phyloP scores from a whole-genome alignment of 345 rosid genomes.

The Euclidium syriacum region DNA sequence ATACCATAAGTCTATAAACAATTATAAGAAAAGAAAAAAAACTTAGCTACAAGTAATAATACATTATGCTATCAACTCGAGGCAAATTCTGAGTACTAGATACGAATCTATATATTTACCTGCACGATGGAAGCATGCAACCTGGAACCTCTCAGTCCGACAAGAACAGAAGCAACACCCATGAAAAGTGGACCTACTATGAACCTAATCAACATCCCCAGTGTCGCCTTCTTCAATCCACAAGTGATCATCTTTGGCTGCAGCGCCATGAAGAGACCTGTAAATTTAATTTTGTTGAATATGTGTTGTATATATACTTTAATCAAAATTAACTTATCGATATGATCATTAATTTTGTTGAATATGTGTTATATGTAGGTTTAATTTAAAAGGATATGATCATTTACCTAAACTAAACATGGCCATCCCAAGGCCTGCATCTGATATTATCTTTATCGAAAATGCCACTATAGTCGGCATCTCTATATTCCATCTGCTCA shows the following conservation, averaged over 20 bases:
- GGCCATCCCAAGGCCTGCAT: constrained; percentile 84
- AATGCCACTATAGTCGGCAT: constrained; percentile 60
- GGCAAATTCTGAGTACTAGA: not conserved
- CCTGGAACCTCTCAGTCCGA: constrained; percentile 44
- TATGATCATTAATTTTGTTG: not conserved
- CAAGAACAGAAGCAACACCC: constrained; percentile 45
- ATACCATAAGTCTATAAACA: not conserved
- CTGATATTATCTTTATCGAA: constrained; percentile 67
- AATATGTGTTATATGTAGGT: not conserved
- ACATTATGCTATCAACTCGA: not conserved
- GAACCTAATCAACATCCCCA: constrained; percentile 66
- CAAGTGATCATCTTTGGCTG: constrained; percentile 69
- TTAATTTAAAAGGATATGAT: not conserved
- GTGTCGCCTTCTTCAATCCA: constrained; percentile 51
- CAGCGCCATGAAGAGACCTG: constrained; percentile 79
- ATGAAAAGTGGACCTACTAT: constrained; percentile 54
- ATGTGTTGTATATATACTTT: not conserved
- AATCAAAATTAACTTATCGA: not conserved
- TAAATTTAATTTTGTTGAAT: not conserved
- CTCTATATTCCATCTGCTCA: constrained; percentile 55
- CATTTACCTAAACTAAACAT: constrained; percentile 82
- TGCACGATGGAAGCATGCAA: constrained; percentile 76
- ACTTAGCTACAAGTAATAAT: not conserved
- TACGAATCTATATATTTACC: constrained; percentile 30
- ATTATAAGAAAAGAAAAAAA: too few relatives aligned